phyloP scores from a whole-genome alignment of 2,329 filamentous ascomycete genomes.

The Colletotrichum orchidophilum region DNA sequence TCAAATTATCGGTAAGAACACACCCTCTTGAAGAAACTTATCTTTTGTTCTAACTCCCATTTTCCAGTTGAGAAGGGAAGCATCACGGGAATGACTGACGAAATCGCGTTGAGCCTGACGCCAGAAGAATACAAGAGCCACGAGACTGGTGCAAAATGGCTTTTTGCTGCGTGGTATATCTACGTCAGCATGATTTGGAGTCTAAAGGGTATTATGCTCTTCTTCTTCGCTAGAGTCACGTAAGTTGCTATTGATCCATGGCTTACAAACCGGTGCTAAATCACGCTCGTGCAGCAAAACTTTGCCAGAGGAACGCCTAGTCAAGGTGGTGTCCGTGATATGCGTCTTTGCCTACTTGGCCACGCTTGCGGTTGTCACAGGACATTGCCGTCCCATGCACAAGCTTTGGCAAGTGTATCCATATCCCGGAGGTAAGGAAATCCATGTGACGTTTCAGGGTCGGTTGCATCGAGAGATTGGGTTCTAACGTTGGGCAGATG shows the following conservation, averaged over 20 bases:
- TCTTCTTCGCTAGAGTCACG: slow-evolving; percentile 26
- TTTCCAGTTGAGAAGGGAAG: slow-evolving; percentile 23
- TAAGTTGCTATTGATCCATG: not conserved
- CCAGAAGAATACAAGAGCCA: slow-evolving; percentile 24
- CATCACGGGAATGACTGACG: slow-evolving; percentile 28
- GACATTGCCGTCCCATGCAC: slow-evolving; percentile 21
- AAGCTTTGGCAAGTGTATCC: slow-evolving; percentile 28
- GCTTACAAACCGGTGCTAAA: not conserved
- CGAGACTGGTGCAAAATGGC: slow-evolving; percentile 27
- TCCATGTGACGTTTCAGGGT: no score
- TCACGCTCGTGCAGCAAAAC: slow-evolving; percentile 1
- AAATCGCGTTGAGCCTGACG: slow-evolving; percentile 8
- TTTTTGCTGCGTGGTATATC: slow-evolving; percentile 29
- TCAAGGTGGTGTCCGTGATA: slow-evolving; percentile 12
- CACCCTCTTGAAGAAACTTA: not conserved
- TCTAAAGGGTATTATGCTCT: slow-evolving; percentile 30
- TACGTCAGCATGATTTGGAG: slow-evolving; percentile 31
- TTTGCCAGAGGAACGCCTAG: slow-evolving; percentile 24
- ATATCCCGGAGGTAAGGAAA: slow-evolving; percentile 4
- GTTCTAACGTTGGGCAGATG: not conserved
- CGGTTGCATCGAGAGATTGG: not conserved
- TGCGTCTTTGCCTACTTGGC: slow-evolving; percentile 19
- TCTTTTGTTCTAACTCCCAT: not conserved
- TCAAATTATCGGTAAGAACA: slow-evolving; percentile 20
- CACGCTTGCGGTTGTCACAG: slow-evolving; percentile 16